Percentiles rank a stretch among this genome's conserved stretches.
Evolutionary conservation across 495 filamentous ascomycete genomes (phyloP).

Genomic region (Neurospora sp.): DNA sequence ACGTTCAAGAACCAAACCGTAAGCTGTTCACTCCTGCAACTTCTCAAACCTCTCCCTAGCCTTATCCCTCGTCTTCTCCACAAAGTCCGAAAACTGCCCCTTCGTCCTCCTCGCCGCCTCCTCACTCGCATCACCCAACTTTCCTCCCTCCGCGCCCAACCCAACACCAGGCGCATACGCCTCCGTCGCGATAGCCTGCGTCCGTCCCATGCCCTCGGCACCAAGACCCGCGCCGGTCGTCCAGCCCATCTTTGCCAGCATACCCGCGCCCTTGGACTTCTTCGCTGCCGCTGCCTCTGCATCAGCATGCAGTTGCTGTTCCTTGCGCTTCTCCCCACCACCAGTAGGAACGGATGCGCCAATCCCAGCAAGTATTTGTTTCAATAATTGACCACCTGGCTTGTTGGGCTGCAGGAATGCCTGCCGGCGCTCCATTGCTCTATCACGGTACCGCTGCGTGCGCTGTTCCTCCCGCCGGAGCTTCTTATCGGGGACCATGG

Average conservation of each 20-base stretch:
- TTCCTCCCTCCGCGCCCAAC: constrained; percentile 72
- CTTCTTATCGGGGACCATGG: constrained; percentile 29
- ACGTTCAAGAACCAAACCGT: background rate
- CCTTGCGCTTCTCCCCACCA: constrained; percentile 18
- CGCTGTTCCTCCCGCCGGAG: constrained; percentile 18
- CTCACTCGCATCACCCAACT: constrained; percentile 72
- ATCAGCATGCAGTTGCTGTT: constrained; percentile 1
- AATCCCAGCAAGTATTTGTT: background rate
- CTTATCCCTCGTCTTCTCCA: constrained; percentile 67
- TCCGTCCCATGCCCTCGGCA: constrained; percentile 66
- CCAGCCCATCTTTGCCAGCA: constrained; percentile 91
- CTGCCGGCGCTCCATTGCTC: constrained; percentile 70
- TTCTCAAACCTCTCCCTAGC: constrained; percentile 70
- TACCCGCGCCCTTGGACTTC: constrained; percentile 71
- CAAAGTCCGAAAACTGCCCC: constrained; percentile 60
- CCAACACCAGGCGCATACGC: constrained; percentile 79
- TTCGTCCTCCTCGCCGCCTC: constrained; percentile 67
- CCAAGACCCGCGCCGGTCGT: constrained; percentile 70
- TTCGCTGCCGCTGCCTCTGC: constrained; percentile 15
- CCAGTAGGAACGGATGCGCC: background rate
- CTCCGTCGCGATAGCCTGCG: constrained; percentile 64
- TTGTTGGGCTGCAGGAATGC: constrained; percentile 59
- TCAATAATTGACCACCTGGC: constrained; percentile 7
- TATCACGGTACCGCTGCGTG: constrained; percentile 62
- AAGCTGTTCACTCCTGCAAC: constrained; percentile 24